phyloP scores from a whole-genome alignment of 2,329 filamentous ascomycete species.

The Stachybotrys echinatus region DNA sequence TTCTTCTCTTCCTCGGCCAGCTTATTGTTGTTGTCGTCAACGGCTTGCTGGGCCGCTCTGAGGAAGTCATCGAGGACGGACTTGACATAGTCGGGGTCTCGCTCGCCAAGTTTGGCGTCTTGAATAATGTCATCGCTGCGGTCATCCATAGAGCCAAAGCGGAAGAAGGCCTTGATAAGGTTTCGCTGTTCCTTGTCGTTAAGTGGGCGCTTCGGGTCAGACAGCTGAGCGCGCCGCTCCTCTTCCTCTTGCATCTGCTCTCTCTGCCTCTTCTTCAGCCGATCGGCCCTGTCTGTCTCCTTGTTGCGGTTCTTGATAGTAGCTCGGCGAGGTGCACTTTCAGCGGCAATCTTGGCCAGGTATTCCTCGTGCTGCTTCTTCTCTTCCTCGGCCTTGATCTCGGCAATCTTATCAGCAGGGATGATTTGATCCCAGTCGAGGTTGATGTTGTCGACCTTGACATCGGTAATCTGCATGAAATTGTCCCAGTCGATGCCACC shows the following conservation, averaged over 20 bases:
- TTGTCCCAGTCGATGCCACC: constrained; percentile 83
- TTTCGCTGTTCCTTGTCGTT: constrained; percentile 91
- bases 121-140: constrained; percentile 80
- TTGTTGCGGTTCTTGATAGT: constrained; percentile 52
- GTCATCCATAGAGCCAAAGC: constrained; percentile 86
- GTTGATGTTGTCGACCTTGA: constrained; percentile 76
- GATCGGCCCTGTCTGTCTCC: constrained; percentile 59
- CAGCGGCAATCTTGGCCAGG: constrained; percentile 74
- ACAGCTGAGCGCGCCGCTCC: constrained; percentile 65
- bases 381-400: constrained; percentile 85
- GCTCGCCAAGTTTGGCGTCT: constrained; percentile 77
- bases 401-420: constrained; percentile 84
- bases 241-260: constrained; percentile 65
- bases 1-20: constrained; percentile 79
- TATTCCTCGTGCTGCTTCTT: constrained; percentile 78
- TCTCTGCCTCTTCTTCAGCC: constrained; percentile 61
- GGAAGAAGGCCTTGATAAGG: constrained; percentile 83
- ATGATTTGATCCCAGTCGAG: constrained; percentile 99
- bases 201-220: constrained; percentile 84
- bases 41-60: constrained; percentile 47
- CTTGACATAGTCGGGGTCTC: constrained; percentile 76
- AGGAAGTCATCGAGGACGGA: constrained; percentile 73
- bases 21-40: constrained; percentile 63
- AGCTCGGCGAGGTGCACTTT: constrained; percentile 76
- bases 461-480: constrained; percentile 96